Conservation (phyloP, 2,329 filamentous ascomycete genomes). For the Fusarium brevicatenulatum region DNA sequence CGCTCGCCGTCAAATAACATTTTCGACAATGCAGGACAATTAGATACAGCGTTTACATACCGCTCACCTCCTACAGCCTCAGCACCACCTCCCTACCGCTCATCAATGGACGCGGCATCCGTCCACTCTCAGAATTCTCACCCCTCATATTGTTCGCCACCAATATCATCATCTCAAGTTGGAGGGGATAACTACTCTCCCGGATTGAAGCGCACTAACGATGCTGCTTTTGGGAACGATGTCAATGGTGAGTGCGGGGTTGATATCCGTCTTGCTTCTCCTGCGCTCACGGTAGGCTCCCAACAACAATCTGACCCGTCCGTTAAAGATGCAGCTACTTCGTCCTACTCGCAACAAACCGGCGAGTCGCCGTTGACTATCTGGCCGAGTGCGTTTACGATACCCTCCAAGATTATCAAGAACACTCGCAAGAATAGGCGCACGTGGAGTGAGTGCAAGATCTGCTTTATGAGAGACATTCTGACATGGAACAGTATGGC, state of each 20-base stretch:
- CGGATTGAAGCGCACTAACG: conserved; percentile 16
- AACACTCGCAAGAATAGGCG: conserved; percentile 46
- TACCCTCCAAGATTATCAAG: conserved; percentile 45
- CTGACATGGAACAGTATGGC: conserved; percentile 36
- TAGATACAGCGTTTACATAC: conserved; percentile 1
- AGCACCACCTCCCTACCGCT: conserved; percentile 31
- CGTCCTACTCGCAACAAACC: conserved; percentile 4
- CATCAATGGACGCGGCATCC: conserved; percentile 18
- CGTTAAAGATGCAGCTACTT: conserved; percentile 3
- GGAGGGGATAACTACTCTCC: conserved; percentile 1
- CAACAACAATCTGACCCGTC: conserved; percentile 19
- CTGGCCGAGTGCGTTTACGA: conserved; percentile 46
- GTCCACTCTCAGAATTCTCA: conserved; percentile 8
- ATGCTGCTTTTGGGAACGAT: conserved; percentile 24
- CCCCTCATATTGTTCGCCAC: conserved; percentile 20
- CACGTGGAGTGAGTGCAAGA: conserved; percentile 49
- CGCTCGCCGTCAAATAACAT: conserved; percentile 12
- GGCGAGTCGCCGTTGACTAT: conserved; percentile 36
- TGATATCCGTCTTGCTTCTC: conserved; percentile 24
- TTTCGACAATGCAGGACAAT: not conserved
- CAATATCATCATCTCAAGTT: conserved; percentile 9
- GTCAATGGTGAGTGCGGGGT: conserved; percentile 28
- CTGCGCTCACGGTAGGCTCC: conserved; percentile 26
- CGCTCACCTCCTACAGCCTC: conserved; percentile 22
- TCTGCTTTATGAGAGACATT: fast-evolving